Evolutionary conservation across 2,329 filamentous ascomycete species (phyloP).

Genomic region (Ophiosphaerella herpotricha): DNA sequence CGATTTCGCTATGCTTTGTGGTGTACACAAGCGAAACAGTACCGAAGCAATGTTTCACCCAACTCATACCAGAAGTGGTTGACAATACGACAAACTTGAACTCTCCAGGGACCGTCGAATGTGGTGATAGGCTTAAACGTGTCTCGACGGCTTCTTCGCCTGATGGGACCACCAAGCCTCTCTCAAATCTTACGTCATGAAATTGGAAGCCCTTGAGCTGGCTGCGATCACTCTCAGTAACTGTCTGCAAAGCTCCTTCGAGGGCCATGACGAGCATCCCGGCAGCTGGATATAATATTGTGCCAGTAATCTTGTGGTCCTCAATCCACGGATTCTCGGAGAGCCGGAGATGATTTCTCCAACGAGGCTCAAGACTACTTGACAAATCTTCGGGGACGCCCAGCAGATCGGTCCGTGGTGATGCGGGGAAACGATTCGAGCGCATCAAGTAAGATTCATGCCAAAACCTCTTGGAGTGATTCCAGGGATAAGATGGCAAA

Average conservation of each 20-base stretch:
- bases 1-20: too few relatives aligned
- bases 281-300: neutral
- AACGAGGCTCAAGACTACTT: neutral
- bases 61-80: too few relatives aligned
- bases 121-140: too few relatives aligned
- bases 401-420: neutral
- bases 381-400: neutral
- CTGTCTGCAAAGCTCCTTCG: neutral
- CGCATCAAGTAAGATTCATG: neutral
- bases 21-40: too few relatives aligned
- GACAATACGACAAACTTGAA: too few relatives aligned
- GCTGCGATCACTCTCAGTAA: too few relatives aligned
- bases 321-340: neutral
- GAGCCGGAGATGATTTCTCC: neutral
- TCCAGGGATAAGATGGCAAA: slow-evolving; percentile 1
- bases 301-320: neutral
- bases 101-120: too few relatives aligned
- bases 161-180: too few relatives aligned
- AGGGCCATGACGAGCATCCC: neutral
- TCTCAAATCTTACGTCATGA: too few relatives aligned
- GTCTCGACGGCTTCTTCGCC: too few relatives aligned
- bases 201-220: too few relatives aligned
- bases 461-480: neutral
- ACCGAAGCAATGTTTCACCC: too few relatives aligned
- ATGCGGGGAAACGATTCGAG: neutral